Base-by-base conservation (phyloP, 164 flowering plant genomes). In the Annona cherimola region DNA sequence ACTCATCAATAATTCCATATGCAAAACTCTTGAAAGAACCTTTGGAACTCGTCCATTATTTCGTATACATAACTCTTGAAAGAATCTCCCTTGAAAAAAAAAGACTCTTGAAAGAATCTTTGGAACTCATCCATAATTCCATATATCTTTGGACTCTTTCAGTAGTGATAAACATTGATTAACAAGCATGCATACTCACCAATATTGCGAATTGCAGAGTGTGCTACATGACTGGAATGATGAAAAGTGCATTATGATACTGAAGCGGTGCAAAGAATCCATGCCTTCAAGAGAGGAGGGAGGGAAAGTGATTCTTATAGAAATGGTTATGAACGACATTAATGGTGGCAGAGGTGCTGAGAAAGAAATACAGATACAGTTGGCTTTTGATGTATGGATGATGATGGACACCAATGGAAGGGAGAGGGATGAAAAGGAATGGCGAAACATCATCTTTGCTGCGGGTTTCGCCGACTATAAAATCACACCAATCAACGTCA, bases 271-370 rank as follows among this genome's bases (percentile, higher is more conserved):
- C 80, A 82, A 65, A 73, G 77, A 83, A 71, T 84, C 88, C 1
- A 80, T 85, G 42, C 45, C 75, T 3, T 26, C 39, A 19, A 19
- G 8, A 4, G 40, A 50, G 9, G 63, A 72, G 54, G 78, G 81
- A 77, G 86, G 90, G 50, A 85, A 84, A 68, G 86, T 87, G 66
- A 77, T 87, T 1, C 73, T 87, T 18, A 73, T 83, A 50, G 90
- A 85, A 26, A 70, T 80, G 14, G 86, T 84, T 54, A 63, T 83
- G 42, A 26, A 26, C 35, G 35, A 26, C 1, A 26, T 26, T 1
- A 26, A 26, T 26, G 35, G 35, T 26, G 1, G 67, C 76, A 1
- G 66, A 59, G 2, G 6, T 61, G 5, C 43, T 65, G 7, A 16
- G 75, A 84, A 57, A 76, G 85, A 12, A 43, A 59, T 20, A 76